Evolutionary conservation across 768 basidiomycete genomes (phyloP).

Genomic region (Hemileccinum rubropunctum): DNA sequence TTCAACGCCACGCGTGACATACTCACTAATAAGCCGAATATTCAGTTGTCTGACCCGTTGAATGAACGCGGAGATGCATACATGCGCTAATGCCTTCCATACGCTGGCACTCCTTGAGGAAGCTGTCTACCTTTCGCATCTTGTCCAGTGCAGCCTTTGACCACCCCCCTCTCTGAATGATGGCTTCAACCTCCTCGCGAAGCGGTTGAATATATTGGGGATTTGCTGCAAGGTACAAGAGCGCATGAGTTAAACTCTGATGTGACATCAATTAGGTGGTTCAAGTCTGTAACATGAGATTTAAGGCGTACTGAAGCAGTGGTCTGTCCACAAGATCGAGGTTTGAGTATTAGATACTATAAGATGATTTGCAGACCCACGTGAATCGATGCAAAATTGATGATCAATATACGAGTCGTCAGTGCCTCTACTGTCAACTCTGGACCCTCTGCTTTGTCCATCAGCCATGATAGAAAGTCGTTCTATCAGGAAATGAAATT

Average conservation of each 20-base stretch:
- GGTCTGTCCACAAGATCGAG: constrained; percentile 8
- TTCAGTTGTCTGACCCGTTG: neutral
- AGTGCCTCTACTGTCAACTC: constrained; percentile 26
- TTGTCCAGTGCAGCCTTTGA: constrained; percentile 24
- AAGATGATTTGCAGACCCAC: neutral
- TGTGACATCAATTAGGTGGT: neutral
- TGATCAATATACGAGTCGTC: constrained; percentile 7
- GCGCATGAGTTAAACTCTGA: constrained; percentile 32
- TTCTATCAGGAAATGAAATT: constrained; percentile 17
- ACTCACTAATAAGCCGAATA: constrained; percentile 15
- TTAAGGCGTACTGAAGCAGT: constrained; percentile 12
- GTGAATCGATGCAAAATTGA: constrained; percentile 8
- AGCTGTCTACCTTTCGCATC: constrained; percentile 39
- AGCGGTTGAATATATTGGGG: constrained; percentile 34
- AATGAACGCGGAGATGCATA: constrained; percentile 8
- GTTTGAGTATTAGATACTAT: neutral
- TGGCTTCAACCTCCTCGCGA: constrained; percentile 36
- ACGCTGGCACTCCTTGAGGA: constrained; percentile 37
- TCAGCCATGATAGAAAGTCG: constrained; percentile 32
- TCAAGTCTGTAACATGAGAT: neutral
- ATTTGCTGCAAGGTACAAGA: constrained; percentile 35
- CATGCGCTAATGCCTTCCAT: constrained; percentile 26
- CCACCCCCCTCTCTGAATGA: constrained; percentile 29
- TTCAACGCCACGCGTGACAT: constrained; percentile 32
- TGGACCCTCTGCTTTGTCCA: constrained; percentile 26